These are phyloP conservation scores for Scenedesmus sp. DNA, from an alignment of 163 green algal genomes.

Conservation along the genomic window DNA sequence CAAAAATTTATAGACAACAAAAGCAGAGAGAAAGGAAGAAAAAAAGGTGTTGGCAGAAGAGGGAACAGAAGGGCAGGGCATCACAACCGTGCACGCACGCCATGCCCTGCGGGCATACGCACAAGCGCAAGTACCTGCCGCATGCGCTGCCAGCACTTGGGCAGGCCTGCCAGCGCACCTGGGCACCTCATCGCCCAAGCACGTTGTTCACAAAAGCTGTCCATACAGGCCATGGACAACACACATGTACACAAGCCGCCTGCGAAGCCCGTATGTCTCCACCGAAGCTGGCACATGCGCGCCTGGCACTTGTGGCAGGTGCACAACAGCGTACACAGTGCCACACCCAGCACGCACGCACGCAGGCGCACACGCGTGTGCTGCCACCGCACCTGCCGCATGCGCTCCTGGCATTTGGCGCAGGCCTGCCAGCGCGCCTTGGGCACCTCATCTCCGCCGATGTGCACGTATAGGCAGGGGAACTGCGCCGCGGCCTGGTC, in stretches of 20 bases:
- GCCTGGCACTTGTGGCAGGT: constrained; percentile 65
- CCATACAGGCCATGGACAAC: no score
- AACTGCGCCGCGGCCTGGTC: constrained; percentile 73
- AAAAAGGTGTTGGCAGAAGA: no score
- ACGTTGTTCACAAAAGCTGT: no score
- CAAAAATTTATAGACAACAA: no score
- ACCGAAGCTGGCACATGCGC: constrained; percentile 56
- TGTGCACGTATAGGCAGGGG: constrained; percentile 77
- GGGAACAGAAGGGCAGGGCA: no score
- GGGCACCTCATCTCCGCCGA: constrained; percentile 81
- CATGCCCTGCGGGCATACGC: background rate
- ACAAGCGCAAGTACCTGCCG: background rate
- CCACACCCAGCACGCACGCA: background rate
- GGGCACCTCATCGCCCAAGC: no score
- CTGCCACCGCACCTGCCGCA: constrained; percentile 39
- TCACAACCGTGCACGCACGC: no score
- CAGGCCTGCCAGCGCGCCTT: constrained; percentile 72
- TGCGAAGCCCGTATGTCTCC: no score
- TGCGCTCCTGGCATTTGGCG: constrained; percentile 65
- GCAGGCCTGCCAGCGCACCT: no score
- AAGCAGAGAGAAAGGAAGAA: no score
- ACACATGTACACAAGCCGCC: no score
- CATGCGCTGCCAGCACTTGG: constrained; percentile 60
- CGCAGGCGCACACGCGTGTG: background rate
- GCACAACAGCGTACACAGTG: background rate